phyloP scores from a whole-genome alignment of 2,329 filamentous ascomycete species.

The Aspergillus oerlinghausenensis region DNA sequence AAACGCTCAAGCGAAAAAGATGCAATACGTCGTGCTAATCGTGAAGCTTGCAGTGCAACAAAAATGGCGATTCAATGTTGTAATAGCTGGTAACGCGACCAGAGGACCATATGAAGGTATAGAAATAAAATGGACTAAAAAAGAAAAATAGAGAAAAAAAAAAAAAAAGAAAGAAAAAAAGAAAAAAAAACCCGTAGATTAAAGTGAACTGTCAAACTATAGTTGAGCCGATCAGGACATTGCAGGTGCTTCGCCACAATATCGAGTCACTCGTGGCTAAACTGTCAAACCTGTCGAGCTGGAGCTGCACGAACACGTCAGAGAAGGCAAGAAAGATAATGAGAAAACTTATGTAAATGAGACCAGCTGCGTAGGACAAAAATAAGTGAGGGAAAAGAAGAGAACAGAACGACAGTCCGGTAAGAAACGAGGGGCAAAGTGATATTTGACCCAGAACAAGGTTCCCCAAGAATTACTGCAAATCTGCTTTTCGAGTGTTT shows the following conservation, averaged over 20 bases:
- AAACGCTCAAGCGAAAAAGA: neutral
- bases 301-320: slow-evolving; percentile 32
- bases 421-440: neutral
- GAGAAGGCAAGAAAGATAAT: slow-evolving; percentile 14
- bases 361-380: slow-evolving; percentile 17
- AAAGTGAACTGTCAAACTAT: slow-evolving; percentile 9
- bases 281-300: slow-evolving; percentile 13
- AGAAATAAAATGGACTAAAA: neutral
- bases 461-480: slow-evolving; percentile 7
- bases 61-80: slow-evolving; percentile 1
- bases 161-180: neutral
- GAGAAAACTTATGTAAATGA: slow-evolving; percentile 1
- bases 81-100: neutral
- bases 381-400: slow-evolving; percentile 7
- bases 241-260: slow-evolving; percentile 38
- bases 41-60: slow-evolving; percentile 7
- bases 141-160: slow-evolving; percentile 3
- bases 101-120: neutral
- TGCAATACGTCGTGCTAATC: neutral
- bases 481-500: slow-evolving; percentile 20
- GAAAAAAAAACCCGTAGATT: neutral
- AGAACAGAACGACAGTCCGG: slow-evolving; percentile 2
- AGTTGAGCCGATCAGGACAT: slow-evolving; percentile 20
- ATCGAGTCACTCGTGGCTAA: slow-evolving; percentile 24
- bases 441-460: slow-evolving; percentile 2